These are phyloP conservation scores for Oxytropis ochrocephala DNA, from an alignment of 306 rosid species.

Conservation along the genomic window DNA sequence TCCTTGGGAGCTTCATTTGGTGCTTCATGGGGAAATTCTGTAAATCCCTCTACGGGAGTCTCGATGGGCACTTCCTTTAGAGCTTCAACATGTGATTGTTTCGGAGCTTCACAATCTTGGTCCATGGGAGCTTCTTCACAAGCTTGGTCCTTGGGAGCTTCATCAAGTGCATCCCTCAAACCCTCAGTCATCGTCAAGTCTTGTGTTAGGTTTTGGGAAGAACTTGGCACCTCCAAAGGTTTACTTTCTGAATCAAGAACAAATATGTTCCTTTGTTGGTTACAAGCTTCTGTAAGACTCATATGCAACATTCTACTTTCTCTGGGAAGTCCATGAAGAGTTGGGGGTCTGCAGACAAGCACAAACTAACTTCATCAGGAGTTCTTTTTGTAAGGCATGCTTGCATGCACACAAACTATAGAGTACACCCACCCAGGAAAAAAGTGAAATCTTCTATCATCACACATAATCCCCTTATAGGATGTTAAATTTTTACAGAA, in stretches of 20 bases:
- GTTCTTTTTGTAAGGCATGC: neutral
- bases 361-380: neutral
- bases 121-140: conserved; percentile 21
- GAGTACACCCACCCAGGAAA: neutral
- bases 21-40: conserved; percentile 34
- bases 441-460: neutral
- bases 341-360: conserved; percentile 61
- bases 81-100: conserved; percentile 28
- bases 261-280: conserved; percentile 60
- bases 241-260: conserved; percentile 59
- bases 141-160: conserved; percentile 19
- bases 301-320: conserved; percentile 61
- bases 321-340: conserved; percentile 84
- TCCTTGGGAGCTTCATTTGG: conserved; percentile 34
- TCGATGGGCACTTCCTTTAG: conserved; percentile 24
- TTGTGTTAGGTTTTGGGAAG: conserved; percentile 35
- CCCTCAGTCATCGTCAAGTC: conserved; percentile 34
- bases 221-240: conserved; percentile 45
- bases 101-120: conserved; percentile 11
- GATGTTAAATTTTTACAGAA: neutral
- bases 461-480: neutral
- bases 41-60: conserved; percentile 20
- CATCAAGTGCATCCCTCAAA: conserved; percentile 26
- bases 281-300: conserved; percentile 61
- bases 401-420: neutral